These are phyloP conservation scores for Arxiozyma telluris DNA, from an alignment of 1,139 yeast genomes.

Conservation along the genomic window DNA sequence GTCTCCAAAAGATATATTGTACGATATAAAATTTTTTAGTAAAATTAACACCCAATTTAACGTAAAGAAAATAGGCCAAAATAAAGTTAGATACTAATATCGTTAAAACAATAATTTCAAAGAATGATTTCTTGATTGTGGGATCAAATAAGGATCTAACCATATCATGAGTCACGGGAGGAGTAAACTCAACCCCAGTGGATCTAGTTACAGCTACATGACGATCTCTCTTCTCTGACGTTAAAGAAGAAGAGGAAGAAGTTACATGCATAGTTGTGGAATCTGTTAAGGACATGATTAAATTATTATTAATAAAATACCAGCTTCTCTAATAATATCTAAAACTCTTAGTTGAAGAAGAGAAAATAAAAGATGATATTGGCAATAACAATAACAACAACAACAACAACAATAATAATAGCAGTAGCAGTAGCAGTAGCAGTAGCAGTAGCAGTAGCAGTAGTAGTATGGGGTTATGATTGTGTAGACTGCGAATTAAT, in stretches of 20 bases:
- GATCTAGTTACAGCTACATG: slow-evolving; percentile 23
- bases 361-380: neutral
- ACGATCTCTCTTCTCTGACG: neutral
- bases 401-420: neutral
- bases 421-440: neutral
- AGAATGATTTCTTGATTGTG: slow-evolving; percentile 54
- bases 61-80: slow-evolving; percentile 37
- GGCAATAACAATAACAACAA: neutral
- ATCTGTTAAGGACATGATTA: slow-evolving; percentile 1
- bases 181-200: slow-evolving; percentile 40
- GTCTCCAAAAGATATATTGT: slow-evolving; percentile 67
- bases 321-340: neutral
- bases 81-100: slow-evolving; percentile 22
- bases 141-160: slow-evolving; percentile 78
- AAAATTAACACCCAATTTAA: slow-evolving; percentile 16
- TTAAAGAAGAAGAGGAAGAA: neutral
- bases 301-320: too few species aligned
- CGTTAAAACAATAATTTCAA: slow-evolving; percentile 37
- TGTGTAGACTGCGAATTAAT: too few species aligned
- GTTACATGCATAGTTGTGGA: neutral
- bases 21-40: slow-evolving; percentile 30
- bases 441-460: neutral
- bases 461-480: too few species aligned
- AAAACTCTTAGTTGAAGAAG: neutral
- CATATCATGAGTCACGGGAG: slow-evolving; percentile 83